Base-by-base conservation (phyloP, 345 rosid genomes). In the Limnanthes douglasii region DNA sequence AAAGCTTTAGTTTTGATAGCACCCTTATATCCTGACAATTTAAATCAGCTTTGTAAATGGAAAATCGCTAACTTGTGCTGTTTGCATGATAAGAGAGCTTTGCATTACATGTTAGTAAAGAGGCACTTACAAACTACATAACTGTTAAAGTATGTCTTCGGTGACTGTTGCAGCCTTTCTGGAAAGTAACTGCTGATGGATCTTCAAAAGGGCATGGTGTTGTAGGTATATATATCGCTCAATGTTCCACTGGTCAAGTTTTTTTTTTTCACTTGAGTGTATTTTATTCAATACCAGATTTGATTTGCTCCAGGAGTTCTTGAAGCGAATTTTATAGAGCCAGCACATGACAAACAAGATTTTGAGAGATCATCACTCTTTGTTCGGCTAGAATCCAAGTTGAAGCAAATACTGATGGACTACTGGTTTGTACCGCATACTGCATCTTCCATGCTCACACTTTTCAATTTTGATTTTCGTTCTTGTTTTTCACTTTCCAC, bases 271-370 rank as follows among this genome's bases (percentile, higher is more conserved):
- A 19, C 18, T 37, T 26, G 11, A 31, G 13, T 19, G 38, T 42
- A 29, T 34, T 45, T 32, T 41, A 43, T 37, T 41, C 24, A 31
- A 31, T 19, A 28, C 36, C 41, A 43, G 15, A 11, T 14, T 16
- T 6, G 41, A 37, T 43, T 23, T 46, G 38, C 45, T 65, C 13
- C 46, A 90, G 98, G 98, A 49, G 92, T 84, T 46, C 79, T 90
- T 50, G 95, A 90, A 69, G 95, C 79, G 37, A 78, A 90, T 62
- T 90, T 90, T 62, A 69, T 84, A 21, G 95, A 90, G 67, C 98
- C 98, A 6, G 78, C 95, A 6, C 98, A 90, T 53, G 84, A 90
- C 62, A 90, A 90, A 69, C 98, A 90, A 39, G 94, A 74, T 45
- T 90, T 90, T 44, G 98, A 90, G 75, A 74, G 95, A 59, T 90